phyloP scores from a whole-genome alignment of 1,284 basidiomycete genomes.

The Gomphus sp. region DNA sequence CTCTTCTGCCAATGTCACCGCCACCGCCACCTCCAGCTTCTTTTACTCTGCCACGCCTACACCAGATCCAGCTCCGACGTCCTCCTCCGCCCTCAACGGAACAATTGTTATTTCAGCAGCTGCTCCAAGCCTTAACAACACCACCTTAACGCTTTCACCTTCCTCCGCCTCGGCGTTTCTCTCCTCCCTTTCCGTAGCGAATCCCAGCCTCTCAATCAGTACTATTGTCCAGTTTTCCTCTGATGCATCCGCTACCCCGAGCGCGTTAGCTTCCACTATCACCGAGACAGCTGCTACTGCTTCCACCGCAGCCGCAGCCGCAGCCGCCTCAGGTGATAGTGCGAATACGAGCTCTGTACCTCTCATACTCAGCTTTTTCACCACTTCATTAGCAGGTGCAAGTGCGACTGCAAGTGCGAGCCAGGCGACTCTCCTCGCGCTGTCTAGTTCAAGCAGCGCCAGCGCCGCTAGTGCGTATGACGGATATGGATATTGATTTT shows the following conservation, averaged over 20 bases:
- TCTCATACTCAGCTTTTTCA: neutral
- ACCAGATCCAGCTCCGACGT: slow-evolving; percentile 21
- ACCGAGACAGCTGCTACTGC: neutral
- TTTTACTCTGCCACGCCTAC: slow-evolving; percentile 20
- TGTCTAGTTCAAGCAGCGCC: neutral
- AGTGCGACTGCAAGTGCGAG: neutral
- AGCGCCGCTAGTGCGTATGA: neutral
- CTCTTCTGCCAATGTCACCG: no score
- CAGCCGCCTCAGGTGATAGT: neutral
- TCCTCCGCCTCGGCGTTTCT: slow-evolving; percentile 33
- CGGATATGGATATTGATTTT: neutral
- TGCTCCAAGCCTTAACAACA: slow-evolving; percentile 21
- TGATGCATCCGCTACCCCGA: no score
- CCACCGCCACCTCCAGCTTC: neutral
- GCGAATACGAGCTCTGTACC: neutral
- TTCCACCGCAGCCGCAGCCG: neutral
- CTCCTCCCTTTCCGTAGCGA: slow-evolving; percentile 1
- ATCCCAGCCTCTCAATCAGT: neutral
- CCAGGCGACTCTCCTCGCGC: neutral
- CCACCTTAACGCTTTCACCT: slow-evolving; percentile 34
- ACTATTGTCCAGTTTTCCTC: neutral
- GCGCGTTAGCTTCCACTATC: neutral
- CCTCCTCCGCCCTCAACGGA: slow-evolving; percentile 15
- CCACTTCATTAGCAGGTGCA: neutral
- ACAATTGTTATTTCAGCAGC: slow-evolving; percentile 13